phyloP scores from a whole-genome alignment of 148 eudicot species.

The Pharnaceum exiguum region DNA sequence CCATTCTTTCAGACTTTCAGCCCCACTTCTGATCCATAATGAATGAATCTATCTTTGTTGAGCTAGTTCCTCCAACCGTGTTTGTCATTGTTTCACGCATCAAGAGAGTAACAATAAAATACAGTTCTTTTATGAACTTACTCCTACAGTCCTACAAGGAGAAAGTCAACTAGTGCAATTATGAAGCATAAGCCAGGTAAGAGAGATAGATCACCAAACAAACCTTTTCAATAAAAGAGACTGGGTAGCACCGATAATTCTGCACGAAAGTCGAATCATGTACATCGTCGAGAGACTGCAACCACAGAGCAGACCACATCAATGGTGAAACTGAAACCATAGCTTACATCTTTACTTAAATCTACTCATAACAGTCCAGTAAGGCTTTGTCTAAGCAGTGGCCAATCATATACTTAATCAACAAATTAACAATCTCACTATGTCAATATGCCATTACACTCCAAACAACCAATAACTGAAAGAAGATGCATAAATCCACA shows the following conservation, averaged over 20 bases:
- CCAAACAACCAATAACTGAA: background rate
- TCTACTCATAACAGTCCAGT: too few relatives aligned
- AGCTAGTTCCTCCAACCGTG: too few relatives aligned
- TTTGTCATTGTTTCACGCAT: too few relatives aligned
- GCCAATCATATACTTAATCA: background rate
- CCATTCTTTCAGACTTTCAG: too few relatives aligned
- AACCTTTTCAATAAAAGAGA: conserved; percentile 35
- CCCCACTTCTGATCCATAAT: too few relatives aligned
- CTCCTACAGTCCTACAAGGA: background rate
- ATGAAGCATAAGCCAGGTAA: background rate
- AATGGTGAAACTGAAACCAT: background rate
- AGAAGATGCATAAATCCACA: background rate
- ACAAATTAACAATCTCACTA: too few relatives aligned
- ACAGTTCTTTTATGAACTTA: background rate
- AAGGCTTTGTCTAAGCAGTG: too few relatives aligned
- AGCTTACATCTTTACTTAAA: too few relatives aligned
- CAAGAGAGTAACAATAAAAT: conserved; percentile 4
- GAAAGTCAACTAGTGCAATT: background rate
- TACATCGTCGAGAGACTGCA: conserved; percentile 17
- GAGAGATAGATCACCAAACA: background rate
- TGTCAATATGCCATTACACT: too few relatives aligned
- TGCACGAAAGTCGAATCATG: conserved; percentile 19
- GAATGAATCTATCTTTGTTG: too few relatives aligned
- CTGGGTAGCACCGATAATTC: conserved; percentile 33
- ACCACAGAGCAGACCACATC: conserved; percentile 7